These are phyloP conservation scores for Dothistroma pini DNA, from an alignment of 2,329 filamentous ascomycete species.

Conservation along the genomic window DNA sequence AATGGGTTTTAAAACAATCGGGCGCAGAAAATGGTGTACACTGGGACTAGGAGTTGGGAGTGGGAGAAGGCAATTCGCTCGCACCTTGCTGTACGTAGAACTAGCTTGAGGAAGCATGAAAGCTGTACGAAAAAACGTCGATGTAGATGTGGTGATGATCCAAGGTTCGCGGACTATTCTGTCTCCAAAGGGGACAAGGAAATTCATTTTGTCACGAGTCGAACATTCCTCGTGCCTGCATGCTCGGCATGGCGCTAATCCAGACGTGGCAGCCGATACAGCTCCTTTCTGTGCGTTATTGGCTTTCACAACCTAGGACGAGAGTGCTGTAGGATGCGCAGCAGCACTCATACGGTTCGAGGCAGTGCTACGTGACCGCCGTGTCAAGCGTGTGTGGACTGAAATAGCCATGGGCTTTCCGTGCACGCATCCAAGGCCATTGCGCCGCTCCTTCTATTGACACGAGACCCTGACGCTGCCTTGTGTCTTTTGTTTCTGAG, in stretches of 20 bases:
- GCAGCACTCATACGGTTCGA: background rate
- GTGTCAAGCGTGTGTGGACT: background rate
- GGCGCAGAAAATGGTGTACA: background rate
- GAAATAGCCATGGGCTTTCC: background rate
- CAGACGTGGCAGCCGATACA: background rate
- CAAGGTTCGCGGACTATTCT: background rate
- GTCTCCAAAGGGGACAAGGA: background rate
- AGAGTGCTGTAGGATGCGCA: background rate
- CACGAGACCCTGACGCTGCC: background rate
- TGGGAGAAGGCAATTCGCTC: background rate
- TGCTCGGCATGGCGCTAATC: background rate
- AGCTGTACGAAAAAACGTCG: background rate
- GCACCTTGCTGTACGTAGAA: background rate
- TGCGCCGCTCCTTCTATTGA: background rate
- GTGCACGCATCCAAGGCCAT: background rate
- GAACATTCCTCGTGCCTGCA: background rate
- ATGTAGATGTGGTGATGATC: background rate
- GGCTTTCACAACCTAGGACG: background rate
- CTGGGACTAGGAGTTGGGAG: background rate
- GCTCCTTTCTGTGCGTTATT: background rate
- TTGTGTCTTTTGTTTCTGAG: conserved; percentile 2
- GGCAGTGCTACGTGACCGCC: background rate
- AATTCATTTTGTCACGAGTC: background rate
- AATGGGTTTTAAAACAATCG: conserved; percentile 1
- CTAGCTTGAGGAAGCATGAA: background rate